Evolutionary conservation across 2,329 filamentous ascomycete genomes (phyloP).

Genomic region (Aspergillus hortae): DNA sequence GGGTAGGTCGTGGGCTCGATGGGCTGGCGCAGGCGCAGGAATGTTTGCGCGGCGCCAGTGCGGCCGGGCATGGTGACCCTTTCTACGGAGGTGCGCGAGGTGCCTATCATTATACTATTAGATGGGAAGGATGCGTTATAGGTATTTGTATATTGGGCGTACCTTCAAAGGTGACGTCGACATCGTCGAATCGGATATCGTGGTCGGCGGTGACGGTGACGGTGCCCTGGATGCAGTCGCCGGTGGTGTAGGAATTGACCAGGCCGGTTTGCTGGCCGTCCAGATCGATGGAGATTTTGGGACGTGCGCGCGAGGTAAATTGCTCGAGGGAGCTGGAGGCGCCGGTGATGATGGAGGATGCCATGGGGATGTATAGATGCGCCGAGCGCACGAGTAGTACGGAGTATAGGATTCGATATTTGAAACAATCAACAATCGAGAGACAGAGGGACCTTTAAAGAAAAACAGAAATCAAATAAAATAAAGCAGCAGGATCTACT

Average conservation of each 20-base stretch:
- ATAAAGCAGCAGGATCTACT: not conserved
- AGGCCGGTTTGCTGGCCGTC: slow-evolving; percentile 30
- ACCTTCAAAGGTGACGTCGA: slow-evolving; percentile 59
- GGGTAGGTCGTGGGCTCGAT: slow-evolving; percentile 53
- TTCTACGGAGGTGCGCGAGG: slow-evolving; percentile 53
- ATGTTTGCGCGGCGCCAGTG: slow-evolving; percentile 56
- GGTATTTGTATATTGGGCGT: slow-evolving; percentile 2
- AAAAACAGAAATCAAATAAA: not conserved
- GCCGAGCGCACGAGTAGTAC: not conserved
- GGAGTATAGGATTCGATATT: not conserved
- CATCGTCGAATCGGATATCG: slow-evolving; percentile 55
- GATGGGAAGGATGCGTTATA: too few relatives aligned
- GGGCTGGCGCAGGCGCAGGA: slow-evolving; percentile 61
- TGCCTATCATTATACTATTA: slow-evolving; percentile 36
- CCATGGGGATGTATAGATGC: slow-evolving; percentile 9
- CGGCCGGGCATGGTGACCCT: slow-evolving; percentile 52
- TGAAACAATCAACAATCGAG: not conserved
- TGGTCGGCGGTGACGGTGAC: slow-evolving; percentile 48
- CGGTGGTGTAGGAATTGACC: slow-evolving; percentile 52
- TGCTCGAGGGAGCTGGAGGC: slow-evolving; percentile 26
- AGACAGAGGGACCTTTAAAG: not conserved
- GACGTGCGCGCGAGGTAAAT: slow-evolving; percentile 24
- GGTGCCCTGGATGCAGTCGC: slow-evolving; percentile 55
- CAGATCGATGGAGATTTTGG: slow-evolving; percentile 30
- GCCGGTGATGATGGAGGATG: slow-evolving; percentile 24